Conservation (phyloP, 2,329 filamentous ascomycete genomes). For the Alternaria tenuissima region DNA sequence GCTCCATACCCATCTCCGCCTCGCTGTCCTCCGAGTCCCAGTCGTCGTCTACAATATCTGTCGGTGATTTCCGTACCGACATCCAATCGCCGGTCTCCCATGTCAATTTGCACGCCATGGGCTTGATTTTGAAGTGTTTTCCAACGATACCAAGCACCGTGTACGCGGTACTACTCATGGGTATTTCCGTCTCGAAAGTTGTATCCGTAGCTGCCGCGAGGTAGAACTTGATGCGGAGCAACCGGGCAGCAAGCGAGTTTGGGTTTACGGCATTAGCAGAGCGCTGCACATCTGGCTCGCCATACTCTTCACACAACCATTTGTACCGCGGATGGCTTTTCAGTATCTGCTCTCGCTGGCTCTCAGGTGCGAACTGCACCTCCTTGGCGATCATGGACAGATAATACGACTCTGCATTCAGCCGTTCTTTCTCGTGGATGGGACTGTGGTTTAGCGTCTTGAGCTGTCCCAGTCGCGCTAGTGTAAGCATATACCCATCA, state of each 20-base stretch:
- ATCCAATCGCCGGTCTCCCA: slow-evolving; percentile 96
- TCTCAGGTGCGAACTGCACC: slow-evolving; percentile 67
- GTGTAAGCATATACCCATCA: slow-evolving; percentile 87
- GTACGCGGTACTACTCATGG: slow-evolving; percentile 81
- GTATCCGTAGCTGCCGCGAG: slow-evolving; percentile 21
- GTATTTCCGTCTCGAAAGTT: slow-evolving; percentile 62
- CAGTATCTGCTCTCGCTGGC: slow-evolving; percentile 64
- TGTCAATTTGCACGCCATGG: slow-evolving; percentile 71
- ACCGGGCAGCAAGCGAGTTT: slow-evolving; percentile 80
- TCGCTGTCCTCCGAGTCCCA: slow-evolving; percentile 55
- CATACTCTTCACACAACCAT: slow-evolving; percentile 79
- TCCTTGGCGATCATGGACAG: slow-evolving; percentile 83
- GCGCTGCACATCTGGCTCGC: slow-evolving; percentile 70
- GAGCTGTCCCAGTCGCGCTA: slow-evolving; percentile 76
- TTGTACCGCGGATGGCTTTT: slow-evolving; percentile 73
- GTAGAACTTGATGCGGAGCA: slow-evolving; percentile 70
- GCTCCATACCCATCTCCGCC: slow-evolving; percentile 69
- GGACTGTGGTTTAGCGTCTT: slow-evolving; percentile 74
- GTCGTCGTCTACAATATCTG: slow-evolving; percentile 62
- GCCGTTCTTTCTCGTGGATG: slow-evolving; percentile 76
- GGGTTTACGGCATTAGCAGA: slow-evolving; percentile 65
- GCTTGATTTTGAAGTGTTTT: slow-evolving; percentile 70
- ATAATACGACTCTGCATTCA: slow-evolving; percentile 94
- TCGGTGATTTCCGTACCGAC: slow-evolving; percentile 69
- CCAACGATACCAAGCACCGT: slow-evolving; percentile 80